Percentiles rank a stretch among this genome's conserved stretches.
Conservation (phyloP, 1,139 yeast genomes). For the Blastobotrys elegans region DNA sequence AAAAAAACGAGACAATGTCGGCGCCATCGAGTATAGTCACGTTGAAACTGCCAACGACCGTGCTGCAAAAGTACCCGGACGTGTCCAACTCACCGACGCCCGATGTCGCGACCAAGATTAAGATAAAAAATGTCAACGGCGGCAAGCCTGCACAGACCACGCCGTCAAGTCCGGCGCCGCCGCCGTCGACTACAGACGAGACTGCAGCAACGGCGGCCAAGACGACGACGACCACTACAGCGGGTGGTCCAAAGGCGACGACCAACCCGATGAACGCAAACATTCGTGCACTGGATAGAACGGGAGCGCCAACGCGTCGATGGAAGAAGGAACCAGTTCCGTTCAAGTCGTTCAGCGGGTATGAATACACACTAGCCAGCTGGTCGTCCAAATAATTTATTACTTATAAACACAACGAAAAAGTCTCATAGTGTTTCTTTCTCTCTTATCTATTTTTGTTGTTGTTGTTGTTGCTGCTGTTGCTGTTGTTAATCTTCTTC, state of each 20-base stretch:
- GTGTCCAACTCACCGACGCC: conserved; percentile 10
- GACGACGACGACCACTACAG: conserved; percentile 2
- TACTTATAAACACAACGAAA: neutral
- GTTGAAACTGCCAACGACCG: conserved; percentile 27
- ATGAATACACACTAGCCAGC: conserved; percentile 42
- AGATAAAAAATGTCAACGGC: neutral
- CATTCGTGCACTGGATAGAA: conserved; percentile 40
- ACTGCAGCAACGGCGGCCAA: neutral
- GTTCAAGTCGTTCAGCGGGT: conserved; percentile 59
- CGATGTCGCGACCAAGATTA: neutral
- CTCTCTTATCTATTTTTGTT: neutral
- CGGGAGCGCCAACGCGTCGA: conserved; percentile 46
- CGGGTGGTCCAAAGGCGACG: conserved; percentile 16
- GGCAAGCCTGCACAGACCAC: conserved; percentile 4
- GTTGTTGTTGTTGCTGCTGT: neutral
- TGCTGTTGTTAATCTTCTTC: conserved; percentile 23
- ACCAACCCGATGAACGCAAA: conserved; percentile 26
- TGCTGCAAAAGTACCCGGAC: conserved; percentile 22
- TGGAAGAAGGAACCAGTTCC: conserved; percentile 48
- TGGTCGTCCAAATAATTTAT: conserved; percentile 31
- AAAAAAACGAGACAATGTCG: neutral
- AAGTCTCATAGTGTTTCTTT: neutral
- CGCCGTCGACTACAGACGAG: neutral
- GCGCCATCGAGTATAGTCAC: conserved; percentile 25
- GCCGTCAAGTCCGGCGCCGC: conserved; percentile 15